Evolutionary conservation across 805 yeast genomes (phyloP).

Genomic region (Scheffersomyces stipitis): DNA sequence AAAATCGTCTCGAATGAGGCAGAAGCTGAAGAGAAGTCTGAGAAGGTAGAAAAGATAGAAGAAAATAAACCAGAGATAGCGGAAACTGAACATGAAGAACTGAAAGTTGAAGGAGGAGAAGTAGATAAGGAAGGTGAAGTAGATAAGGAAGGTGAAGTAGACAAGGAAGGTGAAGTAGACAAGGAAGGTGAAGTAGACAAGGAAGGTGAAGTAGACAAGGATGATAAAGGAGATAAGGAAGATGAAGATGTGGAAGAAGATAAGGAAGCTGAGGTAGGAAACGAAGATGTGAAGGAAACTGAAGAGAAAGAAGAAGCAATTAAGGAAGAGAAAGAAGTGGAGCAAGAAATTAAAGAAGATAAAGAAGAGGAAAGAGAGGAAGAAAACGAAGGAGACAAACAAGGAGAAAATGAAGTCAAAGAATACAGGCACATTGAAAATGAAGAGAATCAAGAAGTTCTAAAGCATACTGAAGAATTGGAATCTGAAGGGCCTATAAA

Average conservation of each 20-base stretch:
- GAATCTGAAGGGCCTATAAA: no score
- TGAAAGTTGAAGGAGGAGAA: conserved; percentile 4
- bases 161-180: conserved; percentile 2
- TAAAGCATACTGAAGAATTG: no score
- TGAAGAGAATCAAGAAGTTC: background rate
- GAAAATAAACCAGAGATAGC: conserved; percentile 12
- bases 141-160: conserved; percentile 1
- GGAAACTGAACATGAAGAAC: conserved; percentile 9
- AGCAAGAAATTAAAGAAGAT: conserved; percentile 1
- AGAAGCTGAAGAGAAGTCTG: background rate
- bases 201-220: no score
- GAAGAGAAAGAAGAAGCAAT: conserved; percentile 1
- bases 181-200: background rate
- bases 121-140: conserved; percentile 3
- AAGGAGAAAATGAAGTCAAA: background rate
- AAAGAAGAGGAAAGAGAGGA: conserved; percentile 2
- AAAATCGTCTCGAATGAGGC: conserved; percentile 20
- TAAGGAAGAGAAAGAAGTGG: conserved; percentile 4
- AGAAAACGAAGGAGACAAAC: conserved; percentile 2
- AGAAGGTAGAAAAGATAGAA: conserved; percentile 4
- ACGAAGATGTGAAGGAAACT: conserved; percentile 2
- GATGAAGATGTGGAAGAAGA: no score
- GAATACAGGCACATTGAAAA: conserved; percentile 3
- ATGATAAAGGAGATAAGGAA: no score
- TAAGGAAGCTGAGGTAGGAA: conserved; percentile 1